phyloP scores from a whole-genome alignment of 1,139 yeast genomes.

The Pichia sp. region DNA sequence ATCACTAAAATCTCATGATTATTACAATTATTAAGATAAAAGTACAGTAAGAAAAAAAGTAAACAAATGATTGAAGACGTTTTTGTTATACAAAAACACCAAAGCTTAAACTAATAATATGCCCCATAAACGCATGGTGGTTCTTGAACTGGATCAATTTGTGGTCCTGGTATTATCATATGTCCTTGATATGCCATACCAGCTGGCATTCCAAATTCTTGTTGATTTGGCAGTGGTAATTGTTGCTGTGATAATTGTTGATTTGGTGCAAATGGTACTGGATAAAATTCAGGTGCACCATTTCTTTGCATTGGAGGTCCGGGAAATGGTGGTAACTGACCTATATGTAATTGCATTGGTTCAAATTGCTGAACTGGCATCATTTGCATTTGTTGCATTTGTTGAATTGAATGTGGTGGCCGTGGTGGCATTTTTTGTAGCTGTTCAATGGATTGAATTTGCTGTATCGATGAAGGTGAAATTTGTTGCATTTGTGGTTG shows the following conservation, averaged over 20 bases:
- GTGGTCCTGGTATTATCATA: not conserved
- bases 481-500: not conserved
- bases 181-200: not conserved
- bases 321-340: not conserved
- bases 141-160: not conserved
- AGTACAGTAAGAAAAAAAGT: not conserved
- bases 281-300: not conserved
- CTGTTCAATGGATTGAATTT: too few relatives aligned
- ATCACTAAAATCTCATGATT: too few relatives aligned
- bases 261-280: not conserved
- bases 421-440: not conserved
- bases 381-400: not conserved
- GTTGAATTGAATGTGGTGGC: not conserved
- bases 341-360: not conserved
- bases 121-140: not conserved
- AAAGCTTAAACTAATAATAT: not conserved
- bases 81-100: too few relatives aligned
- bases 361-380: not conserved
- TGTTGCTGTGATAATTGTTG: constrained; percentile 1
- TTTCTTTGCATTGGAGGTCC: not conserved
- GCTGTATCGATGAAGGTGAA: not conserved
- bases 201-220: not conserved
- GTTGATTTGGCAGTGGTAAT: not conserved
- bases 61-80: too few relatives aligned
- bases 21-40: not conserved